Percentiles rank a stretch among this genome's conserved stretches.
Conservation (phyloP, 2,329 filamentous ascomycete genomes). For the Venturia carpophila region DNA sequence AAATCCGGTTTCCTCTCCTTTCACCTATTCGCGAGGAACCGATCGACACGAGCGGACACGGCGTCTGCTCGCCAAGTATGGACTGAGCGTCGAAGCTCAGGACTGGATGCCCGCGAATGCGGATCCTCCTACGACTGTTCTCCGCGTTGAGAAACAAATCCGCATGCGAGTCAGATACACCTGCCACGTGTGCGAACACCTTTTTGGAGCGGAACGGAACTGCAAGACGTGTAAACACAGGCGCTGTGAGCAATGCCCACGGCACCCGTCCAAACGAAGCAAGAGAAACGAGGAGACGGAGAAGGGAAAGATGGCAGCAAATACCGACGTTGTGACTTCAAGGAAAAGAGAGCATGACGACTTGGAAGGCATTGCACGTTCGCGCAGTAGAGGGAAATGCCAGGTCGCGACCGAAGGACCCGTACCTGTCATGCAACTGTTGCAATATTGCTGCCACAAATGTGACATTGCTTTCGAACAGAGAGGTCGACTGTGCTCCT, state of each 20-base stretch:
- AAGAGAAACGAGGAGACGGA: background rate
- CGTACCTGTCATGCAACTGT: background rate
- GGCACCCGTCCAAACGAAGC: background rate
- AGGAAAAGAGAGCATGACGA: constrained; percentile 7
- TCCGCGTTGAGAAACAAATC: constrained; percentile 17
- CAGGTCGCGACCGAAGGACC: background rate
- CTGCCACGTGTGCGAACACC: constrained; percentile 9
- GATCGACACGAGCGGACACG: constrained; percentile 7
- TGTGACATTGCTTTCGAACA: constrained; percentile 8
- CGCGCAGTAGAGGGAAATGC: background rate
- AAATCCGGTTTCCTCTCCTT: background rate
- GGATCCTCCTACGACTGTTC: background rate
- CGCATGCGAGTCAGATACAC: constrained; percentile 16
- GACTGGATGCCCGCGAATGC: background rate
- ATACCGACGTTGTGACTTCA: background rate
- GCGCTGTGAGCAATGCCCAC: constrained; percentile 10
- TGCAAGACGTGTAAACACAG: constrained; percentile 13
- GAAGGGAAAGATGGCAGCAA: background rate
- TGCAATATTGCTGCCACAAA: constrained; percentile 7
- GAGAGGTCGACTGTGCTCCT: constrained; percentile 1
- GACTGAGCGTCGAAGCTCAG: constrained; percentile 10
- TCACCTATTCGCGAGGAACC: background rate
- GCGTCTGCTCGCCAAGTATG: constrained; percentile 6
- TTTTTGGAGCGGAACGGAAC: background rate
- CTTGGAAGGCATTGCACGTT: background rate